phyloP scores from a whole-genome alignment of 495 filamentous ascomycete genomes.

The Lepraria neglecta region DNA sequence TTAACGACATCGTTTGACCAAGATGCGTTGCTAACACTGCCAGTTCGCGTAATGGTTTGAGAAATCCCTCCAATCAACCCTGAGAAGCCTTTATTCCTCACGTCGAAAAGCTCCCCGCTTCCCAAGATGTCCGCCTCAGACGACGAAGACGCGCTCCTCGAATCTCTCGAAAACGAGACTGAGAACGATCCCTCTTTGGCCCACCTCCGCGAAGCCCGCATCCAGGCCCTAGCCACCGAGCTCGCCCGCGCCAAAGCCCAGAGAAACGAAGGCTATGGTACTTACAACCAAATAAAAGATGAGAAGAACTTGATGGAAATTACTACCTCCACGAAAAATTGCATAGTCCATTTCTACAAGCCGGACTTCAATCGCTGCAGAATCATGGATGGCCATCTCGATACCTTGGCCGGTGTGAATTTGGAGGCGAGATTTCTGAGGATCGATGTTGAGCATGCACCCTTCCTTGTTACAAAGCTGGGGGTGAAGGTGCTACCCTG shows the following conservation, averaged over 20 bases:
- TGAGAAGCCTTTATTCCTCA: not conserved
- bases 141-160: constrained; percentile 69
- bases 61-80: not conserved
- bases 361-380: constrained; percentile 66
- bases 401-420: constrained; percentile 53
- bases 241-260: constrained; percentile 42
- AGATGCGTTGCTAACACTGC: not conserved
- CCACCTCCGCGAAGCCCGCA: constrained; percentile 60
- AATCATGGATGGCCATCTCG: constrained; percentile 61
- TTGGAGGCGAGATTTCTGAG: constrained; percentile 62
- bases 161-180: constrained; percentile 58
- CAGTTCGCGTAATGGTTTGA: not conserved
- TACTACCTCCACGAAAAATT: constrained; percentile 57
- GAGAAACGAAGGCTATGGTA: constrained; percentile 35
- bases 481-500: constrained; percentile 67
- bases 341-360: constrained; percentile 71
- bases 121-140: constrained; percentile 29
- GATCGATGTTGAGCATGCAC: constrained; percentile 65
- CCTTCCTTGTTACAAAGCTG: constrained; percentile 65
- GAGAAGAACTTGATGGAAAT: constrained; percentile 65
- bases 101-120: not conserved
- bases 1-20: too few relatives aligned
- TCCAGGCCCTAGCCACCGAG: constrained; percentile 65
- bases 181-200: constrained; percentile 43
- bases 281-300: constrained; percentile 53